Evolutionary conservation across 345 rosid genomes (phyloP).

Genomic region (Salix caprea): DNA sequence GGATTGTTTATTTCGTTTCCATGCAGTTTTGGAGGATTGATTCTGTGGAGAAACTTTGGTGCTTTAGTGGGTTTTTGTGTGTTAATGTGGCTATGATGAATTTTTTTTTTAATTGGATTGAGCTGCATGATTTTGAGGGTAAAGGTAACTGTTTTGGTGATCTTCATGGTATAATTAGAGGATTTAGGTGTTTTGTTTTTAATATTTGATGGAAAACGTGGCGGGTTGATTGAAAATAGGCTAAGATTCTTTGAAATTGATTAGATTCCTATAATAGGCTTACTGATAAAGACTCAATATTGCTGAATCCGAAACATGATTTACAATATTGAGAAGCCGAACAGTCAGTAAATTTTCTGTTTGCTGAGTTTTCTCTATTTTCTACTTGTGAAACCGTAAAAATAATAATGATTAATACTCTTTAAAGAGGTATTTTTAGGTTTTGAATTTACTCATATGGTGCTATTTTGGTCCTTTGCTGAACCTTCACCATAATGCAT

Average conservation of each 20-base stretch:
- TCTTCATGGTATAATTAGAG: not conserved
- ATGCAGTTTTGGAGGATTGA: not conserved
- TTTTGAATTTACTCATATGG: not conserved
- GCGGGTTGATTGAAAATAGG: not conserved
- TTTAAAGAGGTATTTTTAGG: no score
- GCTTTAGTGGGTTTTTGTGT: not conserved
- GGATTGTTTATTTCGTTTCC: not conserved
- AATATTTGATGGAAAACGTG: not conserved
- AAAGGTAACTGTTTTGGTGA: not conserved
- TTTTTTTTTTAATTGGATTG: not conserved
- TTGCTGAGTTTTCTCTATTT: not conserved
- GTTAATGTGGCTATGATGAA: not conserved
- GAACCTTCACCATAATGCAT: not conserved
- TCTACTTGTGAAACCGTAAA: not conserved
- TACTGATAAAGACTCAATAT: not conserved
- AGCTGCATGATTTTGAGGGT: not conserved
- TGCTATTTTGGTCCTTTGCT: not conserved
- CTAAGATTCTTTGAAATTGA: not conserved
- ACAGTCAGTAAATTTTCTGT: not conserved
- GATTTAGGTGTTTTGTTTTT: not conserved
- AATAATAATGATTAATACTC: not conserved
- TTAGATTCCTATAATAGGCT: not conserved
- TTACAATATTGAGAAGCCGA: not conserved
- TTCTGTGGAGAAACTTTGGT: not conserved
- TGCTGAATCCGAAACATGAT: not conserved